Base-by-base conservation (phyloP, 306 rosid species). In the Myrica gale region DNA sequence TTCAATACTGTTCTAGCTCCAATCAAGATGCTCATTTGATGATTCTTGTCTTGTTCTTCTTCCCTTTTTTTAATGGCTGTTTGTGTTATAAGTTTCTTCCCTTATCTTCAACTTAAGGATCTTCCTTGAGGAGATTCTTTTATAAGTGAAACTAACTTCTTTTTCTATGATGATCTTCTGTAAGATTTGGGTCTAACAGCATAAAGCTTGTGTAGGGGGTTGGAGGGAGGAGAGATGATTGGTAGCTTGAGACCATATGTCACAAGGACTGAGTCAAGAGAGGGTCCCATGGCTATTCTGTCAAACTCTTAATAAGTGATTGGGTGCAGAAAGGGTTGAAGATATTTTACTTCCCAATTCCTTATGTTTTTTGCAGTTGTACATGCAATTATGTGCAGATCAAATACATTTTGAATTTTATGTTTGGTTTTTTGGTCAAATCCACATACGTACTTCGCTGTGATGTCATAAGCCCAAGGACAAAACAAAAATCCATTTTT, bases 401-500 rank as follows among this genome's bases (percentile, higher is more conserved):
- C 47, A 41, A 16, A 39, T 39, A 16, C 69, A 41, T 65, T 65
- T 41, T 39, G 47, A 65, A 41, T 17, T 72, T 68, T 79, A 68
- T 63, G 51, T 57, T 57, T 23, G 42, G 17, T 12, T 60, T 60
- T 11, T 60, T 60, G 12, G 23, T 60, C 32, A 60, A 12, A 17
- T 23, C 1, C 67, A 23, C 5, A 26, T 60, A 26, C 4, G 4
- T 60, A 60, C 9, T 5, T 7, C n/a, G 12, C 37, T 32, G 37
- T 32, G 37, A 32, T 32, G 37, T 32, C 37, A 32, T 32, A 32
- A 32, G 43, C 44, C 13, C 68, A 37, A 26, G 47, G 5, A 37
- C 69, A 62, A 26, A 39, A 62, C 75, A 19, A 73, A 57, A 65
- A 60, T 74, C 47, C 78, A 69, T 74, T 57, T 76, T 73, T 46